Conservation (phyloP, 192 early-diverging fungal species). For the Rhizophagus clarus region DNA sequence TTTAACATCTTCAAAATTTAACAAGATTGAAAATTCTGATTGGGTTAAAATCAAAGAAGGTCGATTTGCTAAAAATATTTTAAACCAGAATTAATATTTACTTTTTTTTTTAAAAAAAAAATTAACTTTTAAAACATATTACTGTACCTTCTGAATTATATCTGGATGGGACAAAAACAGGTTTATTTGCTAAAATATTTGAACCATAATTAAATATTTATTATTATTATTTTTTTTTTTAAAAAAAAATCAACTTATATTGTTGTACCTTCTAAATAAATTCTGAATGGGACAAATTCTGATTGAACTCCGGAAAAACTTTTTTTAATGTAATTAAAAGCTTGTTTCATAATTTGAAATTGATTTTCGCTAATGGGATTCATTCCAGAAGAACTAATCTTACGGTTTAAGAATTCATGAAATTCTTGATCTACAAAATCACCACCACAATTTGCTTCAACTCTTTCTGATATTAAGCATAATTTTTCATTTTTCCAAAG, state of each 20-base stretch:
- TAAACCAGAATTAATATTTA: background rate
- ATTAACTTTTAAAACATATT: background rate
- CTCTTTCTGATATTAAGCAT: background rate
- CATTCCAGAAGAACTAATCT: background rate
- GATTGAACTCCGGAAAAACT: background rate
- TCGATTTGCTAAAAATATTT: background rate
- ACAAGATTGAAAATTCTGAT: background rate
- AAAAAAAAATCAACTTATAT: too few relatives aligned
- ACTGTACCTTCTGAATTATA: too few relatives aligned
- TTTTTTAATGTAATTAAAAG: background rate
- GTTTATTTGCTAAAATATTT: too few relatives aligned
- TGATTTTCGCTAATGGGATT: background rate
- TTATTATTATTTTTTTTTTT: too few relatives aligned
- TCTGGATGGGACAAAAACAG: too few relatives aligned
- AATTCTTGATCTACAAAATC: conserved; percentile 4
- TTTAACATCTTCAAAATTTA: conserved; percentile 4
- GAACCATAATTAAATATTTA: too few relatives aligned
- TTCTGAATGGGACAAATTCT: background rate
- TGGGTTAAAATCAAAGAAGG: background rate
- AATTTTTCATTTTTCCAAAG: background rate
- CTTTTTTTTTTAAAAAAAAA: too few relatives aligned
- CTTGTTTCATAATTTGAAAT: background rate
- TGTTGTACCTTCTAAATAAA: background rate
- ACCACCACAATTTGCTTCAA: background rate
- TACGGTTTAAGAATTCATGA: background rate